Evolutionary conservation across 148 eudicot genomes (phyloP).

Genomic region (Cornus suecica): DNA sequence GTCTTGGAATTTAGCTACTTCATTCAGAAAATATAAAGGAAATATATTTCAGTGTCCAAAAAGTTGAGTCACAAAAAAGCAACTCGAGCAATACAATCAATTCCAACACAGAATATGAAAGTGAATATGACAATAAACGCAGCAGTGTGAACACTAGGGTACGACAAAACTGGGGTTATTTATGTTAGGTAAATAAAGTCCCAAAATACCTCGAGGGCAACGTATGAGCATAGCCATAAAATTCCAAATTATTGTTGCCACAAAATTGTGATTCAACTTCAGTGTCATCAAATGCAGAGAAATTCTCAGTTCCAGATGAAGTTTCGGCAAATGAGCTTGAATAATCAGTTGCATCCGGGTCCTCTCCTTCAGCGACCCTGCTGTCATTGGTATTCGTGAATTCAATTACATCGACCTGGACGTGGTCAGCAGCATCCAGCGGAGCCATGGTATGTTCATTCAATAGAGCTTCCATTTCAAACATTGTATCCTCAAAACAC

Average conservation of each 20-base stretch:
- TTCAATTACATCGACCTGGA: conserved; percentile 37
- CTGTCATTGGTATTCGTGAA: conserved; percentile 22
- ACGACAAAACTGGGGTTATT: not conserved
- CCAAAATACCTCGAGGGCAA: conserved; percentile 53
- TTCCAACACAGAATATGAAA: not conserved
- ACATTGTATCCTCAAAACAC: conserved; percentile 29
- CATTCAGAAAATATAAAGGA: not conserved
- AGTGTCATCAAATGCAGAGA: conserved; percentile 65
- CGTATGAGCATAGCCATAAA: conserved; percentile 40
- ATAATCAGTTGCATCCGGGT: conserved; percentile 84
- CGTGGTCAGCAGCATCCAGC: conserved; percentile 18
- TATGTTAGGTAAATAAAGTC: not conserved
- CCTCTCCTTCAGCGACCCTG: conserved; percentile 34
- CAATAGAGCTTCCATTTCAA: conserved; percentile 37
- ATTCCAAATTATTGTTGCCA: conserved; percentile 41
- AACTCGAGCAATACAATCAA: not conserved
- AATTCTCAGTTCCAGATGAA: conserved; percentile 53
- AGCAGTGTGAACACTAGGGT: not conserved
- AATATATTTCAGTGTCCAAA: not conserved
- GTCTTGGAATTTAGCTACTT: not conserved
- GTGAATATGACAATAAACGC: not conserved
- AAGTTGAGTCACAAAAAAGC: too few species aligned
- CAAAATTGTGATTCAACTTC: conserved; percentile 79
- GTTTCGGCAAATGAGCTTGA: conserved; percentile 92
- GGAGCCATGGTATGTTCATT: conserved; percentile 34